Evolutionary conservation across 75 land plant genomes (phyloP).

Genomic region (Larix kaempferi): DNA sequence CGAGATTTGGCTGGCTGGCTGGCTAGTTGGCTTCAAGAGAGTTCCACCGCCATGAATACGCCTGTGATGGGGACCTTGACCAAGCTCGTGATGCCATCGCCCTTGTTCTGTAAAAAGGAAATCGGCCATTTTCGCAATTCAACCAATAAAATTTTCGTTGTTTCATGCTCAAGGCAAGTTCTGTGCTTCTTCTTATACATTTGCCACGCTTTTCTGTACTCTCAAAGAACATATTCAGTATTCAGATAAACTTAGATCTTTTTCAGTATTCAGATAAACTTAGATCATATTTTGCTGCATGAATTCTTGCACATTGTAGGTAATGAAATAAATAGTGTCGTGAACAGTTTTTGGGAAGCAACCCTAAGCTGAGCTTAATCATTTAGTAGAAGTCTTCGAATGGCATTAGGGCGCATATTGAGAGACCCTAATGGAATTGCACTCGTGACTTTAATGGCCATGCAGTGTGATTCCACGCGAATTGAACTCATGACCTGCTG

Average conservation of each 20-base stretch:
- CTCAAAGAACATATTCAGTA: too few species aligned
- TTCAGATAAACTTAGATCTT: too few species aligned
- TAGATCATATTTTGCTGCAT: too few species aligned
- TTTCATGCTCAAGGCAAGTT: constrained; percentile 1
- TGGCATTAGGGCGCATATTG: background rate
- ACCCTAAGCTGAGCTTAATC: background rate
- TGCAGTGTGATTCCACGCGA: background rate
- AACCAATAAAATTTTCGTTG: background rate
- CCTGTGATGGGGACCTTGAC: background rate
- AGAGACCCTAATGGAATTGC: too few species aligned
- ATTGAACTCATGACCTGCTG: background rate
- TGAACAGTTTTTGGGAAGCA: background rate
- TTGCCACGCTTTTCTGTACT: background rate
- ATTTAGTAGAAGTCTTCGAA: background rate
- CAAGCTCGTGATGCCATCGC: background rate
- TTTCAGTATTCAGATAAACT: too few species aligned
- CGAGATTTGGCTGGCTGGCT: too few species aligned
- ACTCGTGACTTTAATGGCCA: too few species aligned
- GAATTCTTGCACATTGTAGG: too few species aligned
- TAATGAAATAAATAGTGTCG: too few species aligned
- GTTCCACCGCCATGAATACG: background rate
- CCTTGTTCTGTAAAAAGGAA: background rate
- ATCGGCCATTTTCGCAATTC: background rate
- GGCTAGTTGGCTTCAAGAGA: too few species aligned
- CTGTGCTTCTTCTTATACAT: background rate